Evolutionary conservation across 2,329 filamentous ascomycete species (phyloP), one percentile per base, ranked within the genome.

Genomic region (Amphichorda felina): DNA sequence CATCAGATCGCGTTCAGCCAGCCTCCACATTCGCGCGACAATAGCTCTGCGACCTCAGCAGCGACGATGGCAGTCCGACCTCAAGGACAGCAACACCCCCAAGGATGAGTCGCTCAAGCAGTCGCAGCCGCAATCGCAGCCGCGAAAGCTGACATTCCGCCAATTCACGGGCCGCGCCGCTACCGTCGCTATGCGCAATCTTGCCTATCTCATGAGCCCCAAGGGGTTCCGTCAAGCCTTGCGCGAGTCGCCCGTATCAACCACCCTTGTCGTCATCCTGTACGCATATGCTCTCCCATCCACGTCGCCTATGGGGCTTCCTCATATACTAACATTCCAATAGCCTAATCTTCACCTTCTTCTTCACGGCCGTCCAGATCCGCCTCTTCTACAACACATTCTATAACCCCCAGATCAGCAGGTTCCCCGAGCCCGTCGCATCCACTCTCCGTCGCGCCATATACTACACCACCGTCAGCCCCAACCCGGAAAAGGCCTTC

Each of bases 371-470:
- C 30, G 47, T 58, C 28, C 49, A 54, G 19, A 45, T 57, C 21
- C 47, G 49, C 40, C 51, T 65, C 33, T 75, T 73, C 55, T 67
- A 71, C 41, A 59, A 59, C 43, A 70, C 70, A 43, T 75, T 75
- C 51, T 66, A 74, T 47, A 62, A 66, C 36, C 50, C 58, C 19
- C 64, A 73, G 39, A 72, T 75, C 46, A 73, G 68, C 34, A 62
- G 59, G 39, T 75, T 68, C 51, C 84, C 84, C 3, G 73, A 82
- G 29, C 68, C 76, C 1, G 76, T 89, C 24, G 82, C 82, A 8
- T 79, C 82, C 48, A 77, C 83, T 41, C 68, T 98, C 32, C 83
- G 91, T 22, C 75, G 79, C 45, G 91, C 87, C 0, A 63, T 96
- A 18, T 95, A 89, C 61, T 94, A 85, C 58, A 84, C 79, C 44